Evolutionary conservation across 805 yeast species (phyloP).

Genomic region (Hanseniaspora singularis): DNA sequence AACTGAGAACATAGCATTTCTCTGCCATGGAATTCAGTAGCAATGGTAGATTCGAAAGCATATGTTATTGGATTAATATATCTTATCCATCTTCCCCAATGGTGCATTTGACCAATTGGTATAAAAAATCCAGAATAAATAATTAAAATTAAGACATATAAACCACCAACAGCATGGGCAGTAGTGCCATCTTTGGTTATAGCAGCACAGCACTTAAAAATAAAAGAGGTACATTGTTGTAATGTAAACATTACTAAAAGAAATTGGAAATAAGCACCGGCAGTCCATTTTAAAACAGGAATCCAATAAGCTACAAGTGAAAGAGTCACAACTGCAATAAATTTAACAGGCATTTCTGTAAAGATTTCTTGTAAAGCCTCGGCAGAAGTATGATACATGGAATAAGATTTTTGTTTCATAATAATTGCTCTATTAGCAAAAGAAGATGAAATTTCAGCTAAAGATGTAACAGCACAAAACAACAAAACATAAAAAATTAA

Average conservation of each 20-base stretch:
- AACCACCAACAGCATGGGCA: conserved; percentile 46
- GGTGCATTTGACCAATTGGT: conserved; percentile 38
- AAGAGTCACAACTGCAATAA: conserved; percentile 38
- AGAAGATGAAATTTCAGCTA: conserved; percentile 49
- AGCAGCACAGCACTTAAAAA: conserved; percentile 44
- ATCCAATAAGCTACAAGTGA: conserved; percentile 41
- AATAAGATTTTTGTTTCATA: conserved; percentile 52
- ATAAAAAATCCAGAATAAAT: conserved; percentile 46
- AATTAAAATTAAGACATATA: conserved; percentile 44
- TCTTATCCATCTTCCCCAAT: conserved; percentile 51
- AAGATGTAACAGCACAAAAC: conserved; percentile 47
- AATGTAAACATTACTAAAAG: conserved; percentile 35
- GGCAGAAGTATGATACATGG: conserved; percentile 54
- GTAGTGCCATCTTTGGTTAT: conserved; percentile 41
- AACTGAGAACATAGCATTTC: conserved; percentile 39
- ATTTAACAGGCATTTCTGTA: conserved; percentile 46
- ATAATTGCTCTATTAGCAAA: conserved; percentile 52
- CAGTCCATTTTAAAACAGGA: conserved; percentile 38
- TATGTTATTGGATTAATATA: conserved; percentile 39
- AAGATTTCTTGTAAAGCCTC: conserved; percentile 48
- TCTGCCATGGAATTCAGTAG: conserved; percentile 45
- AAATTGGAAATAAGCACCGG: conserved; percentile 45
- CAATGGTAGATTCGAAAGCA: conserved; percentile 42
- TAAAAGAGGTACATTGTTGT: conserved; percentile 42
- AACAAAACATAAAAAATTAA: conserved; percentile 47